Percentiles rank a stretch among this genome's conserved stretches.
Evolutionary conservation across 192 early-diverging fungal genomes (phyloP).

Genomic region (Chytriomyces confervae): DNA sequence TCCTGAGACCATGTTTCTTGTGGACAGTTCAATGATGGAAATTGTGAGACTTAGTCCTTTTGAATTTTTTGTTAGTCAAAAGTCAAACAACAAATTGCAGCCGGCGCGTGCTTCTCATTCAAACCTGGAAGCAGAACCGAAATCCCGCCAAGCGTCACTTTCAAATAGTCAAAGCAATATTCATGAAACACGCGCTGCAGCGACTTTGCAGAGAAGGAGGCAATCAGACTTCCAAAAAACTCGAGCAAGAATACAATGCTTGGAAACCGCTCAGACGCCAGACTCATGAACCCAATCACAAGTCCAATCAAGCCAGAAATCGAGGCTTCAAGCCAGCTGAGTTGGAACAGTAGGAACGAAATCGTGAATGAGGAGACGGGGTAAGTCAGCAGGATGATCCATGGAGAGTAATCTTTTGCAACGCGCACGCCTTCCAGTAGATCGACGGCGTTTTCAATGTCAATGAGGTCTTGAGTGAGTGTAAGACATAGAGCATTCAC

Average conservation of each 20-base stretch:
- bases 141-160: conserved; percentile 39
- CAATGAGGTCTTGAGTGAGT: conserved; percentile 29
- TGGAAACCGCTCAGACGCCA: conserved; percentile 31
- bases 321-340: conserved; percentile 44
- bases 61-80: no score
- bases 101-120: no score
- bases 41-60: conserved; percentile 75
- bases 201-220: conserved; percentile 26
- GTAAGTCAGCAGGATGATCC: conserved; percentile 36
- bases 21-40: conserved; percentile 83
- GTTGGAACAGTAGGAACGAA: conserved; percentile 45
- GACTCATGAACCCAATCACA: conserved; percentile 35
- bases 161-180: conserved; percentile 22
- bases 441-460: conserved; percentile 43
- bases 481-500: conserved; percentile 53
- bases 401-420: conserved; percentile 18
- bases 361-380: conserved; percentile 45
- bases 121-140: conserved; percentile 58
- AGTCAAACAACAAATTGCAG: no score
- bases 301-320: conserved; percentile 41
- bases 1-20: conserved; percentile 84
- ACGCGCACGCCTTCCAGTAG: conserved; percentile 37
- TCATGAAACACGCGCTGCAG: conserved; percentile 10
- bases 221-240: conserved; percentile 34
- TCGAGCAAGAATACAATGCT: conserved; percentile 47